Base-by-base conservation (phyloP, 371 early-diverging fungal genomes). In the Funneliformis caledonium region DNA sequence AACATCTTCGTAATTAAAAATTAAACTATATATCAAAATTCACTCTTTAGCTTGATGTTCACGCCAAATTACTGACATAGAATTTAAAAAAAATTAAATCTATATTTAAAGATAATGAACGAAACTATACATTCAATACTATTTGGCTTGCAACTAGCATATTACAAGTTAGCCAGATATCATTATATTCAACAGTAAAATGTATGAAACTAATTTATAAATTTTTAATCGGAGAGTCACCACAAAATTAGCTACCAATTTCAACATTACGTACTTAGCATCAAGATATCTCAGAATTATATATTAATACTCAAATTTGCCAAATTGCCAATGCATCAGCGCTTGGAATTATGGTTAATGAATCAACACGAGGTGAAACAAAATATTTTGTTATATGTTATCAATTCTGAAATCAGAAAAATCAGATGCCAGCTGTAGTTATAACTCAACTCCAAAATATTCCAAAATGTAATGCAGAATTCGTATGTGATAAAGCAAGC, bases 161-260 rank as follows among this genome's bases (percentile, higher is more conserved):
- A 22, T 33, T 16, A 47, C 73, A 73, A 52, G 73, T 73, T 22
- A 50, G 16, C 10, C 73, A 73, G 31, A 19, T 56, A 2, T 73
- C 73, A 73, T 31, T 73, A 8, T 50, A 26, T 31, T 73, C 50
- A 31, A 56, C 56, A 42, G 50, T 50, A 31, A 14, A 73, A 19
- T 56, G 14, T 56, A 47, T 73, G 8, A 31, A 56, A 52, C 50
- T 73, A 31, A 43, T 73, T 31, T 73, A 73, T 73, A 26, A 73
- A 73, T 56, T 73, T 52, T 37, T 73, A 73, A 50, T 73, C 7
- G 56, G 56, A 26, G 33, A 73, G 52, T 2, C 26, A 26, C 42
- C 31, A 33, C n/a, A 73, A 73, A 26, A 73, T 14, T 50, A 31
- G n/a, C n/a, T n/a, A 50, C 52, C 33, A 50, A 8, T 10, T 26